A percentile compares a stretch with the other conserved stretches of the same genome.
phyloP scores from a whole-genome alignment of 2,329 filamentous ascomycete species.

The Fusarium goolgardi region DNA sequence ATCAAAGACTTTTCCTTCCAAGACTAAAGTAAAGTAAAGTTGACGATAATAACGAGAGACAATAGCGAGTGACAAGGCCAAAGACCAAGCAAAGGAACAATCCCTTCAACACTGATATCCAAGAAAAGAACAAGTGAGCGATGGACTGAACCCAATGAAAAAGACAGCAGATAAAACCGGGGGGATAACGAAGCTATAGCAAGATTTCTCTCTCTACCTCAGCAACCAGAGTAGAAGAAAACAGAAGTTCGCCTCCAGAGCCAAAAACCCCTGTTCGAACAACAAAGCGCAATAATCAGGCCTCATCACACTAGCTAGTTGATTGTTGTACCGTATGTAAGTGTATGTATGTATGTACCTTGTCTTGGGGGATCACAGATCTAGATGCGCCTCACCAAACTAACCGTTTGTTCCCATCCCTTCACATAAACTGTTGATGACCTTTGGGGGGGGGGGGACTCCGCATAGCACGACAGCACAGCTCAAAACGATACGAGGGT shows the following conservation, averaged over 20 bases:
- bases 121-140: slow-evolving; percentile 31
- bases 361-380: neutral
- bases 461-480: slow-evolving; percentile 44
- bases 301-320: slow-evolving; percentile 19
- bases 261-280: neutral
- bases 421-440: neutral
- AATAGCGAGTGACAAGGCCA: slow-evolving; percentile 30
- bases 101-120: slow-evolving; percentile 5
- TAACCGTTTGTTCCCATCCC: neutral
- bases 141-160: slow-evolving; percentile 8
- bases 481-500: neutral
- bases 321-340: neutral
- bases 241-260: neutral
- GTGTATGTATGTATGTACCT: neutral
- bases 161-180: slow-evolving; percentile 16
- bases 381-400: slow-evolving; percentile 34
- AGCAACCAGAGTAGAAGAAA: neutral
- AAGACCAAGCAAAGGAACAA: slow-evolving; percentile 17
- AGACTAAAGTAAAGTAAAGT: neutral
- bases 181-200: slow-evolving; percentile 46
- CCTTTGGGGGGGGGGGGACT: neutral
- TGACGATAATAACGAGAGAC: slow-evolving; percentile 13
- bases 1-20: neutral
- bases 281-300: slow-evolving; percentile 18
- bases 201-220: slow-evolving; percentile 17